Evolutionary conservation across 768 basidiomycete species (phyloP).

Genomic region (Tricholoma sp.): DNA sequence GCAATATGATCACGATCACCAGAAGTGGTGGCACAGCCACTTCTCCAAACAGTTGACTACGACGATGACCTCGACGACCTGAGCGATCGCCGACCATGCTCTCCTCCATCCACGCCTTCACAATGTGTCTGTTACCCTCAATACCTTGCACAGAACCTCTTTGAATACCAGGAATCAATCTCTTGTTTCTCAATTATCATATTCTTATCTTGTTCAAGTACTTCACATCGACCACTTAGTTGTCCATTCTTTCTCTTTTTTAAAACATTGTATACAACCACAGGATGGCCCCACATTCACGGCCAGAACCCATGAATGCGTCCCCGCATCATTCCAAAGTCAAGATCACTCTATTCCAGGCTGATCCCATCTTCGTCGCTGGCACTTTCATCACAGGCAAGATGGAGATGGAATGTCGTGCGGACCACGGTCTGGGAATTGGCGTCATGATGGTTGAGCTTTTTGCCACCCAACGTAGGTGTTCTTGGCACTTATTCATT

Average conservation of each 20-base stretch:
- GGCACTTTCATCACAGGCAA: constrained; percentile 66
- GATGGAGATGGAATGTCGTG: constrained; percentile 75
- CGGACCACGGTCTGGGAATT: constrained; percentile 71
- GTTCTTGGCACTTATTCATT: constrained; percentile 5
- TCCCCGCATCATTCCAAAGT: constrained; percentile 77
- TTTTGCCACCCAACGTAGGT: constrained; percentile 76
- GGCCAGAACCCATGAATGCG: constrained; percentile 72
- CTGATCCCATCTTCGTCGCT: constrained; percentile 58
- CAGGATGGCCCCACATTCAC: constrained; percentile 10
- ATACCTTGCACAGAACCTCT: not conserved
- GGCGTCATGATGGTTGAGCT: constrained; percentile 75
- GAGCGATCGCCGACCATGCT: not conserved
- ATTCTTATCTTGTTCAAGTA: not conserved
- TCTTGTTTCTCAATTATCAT: not conserved
- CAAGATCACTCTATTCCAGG: constrained; percentile 57
- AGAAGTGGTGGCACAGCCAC: not conserved
- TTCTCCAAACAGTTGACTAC: not conserved
- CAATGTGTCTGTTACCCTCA: not conserved
- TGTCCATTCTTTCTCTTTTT: not conserved
- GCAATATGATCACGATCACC: too few relatives aligned
- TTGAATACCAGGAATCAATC: not conserved
- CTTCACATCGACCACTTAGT: not conserved
- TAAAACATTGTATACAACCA: too few relatives aligned
- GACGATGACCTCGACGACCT: not conserved
- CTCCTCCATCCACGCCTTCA: not conserved